Base-by-base conservation (phyloP, 495 filamentous ascomycete species). In the Chaetomidium leptoderma region DNA sequence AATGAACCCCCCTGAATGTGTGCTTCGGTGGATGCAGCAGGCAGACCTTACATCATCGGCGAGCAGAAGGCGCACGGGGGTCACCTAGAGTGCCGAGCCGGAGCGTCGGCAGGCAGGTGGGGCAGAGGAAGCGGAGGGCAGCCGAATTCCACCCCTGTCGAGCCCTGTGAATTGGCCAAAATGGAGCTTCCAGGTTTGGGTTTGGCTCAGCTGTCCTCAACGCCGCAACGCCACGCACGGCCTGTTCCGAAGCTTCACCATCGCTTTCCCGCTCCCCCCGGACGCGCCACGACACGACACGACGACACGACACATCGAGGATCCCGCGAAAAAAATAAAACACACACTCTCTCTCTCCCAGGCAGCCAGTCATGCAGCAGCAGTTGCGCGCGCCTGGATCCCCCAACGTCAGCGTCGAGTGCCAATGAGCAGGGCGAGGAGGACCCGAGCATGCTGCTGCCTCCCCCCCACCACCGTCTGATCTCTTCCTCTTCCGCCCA, bases 121-220 rank as follows among this genome's bases (percentile, higher is more conserved):
- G 65, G 59, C 57, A 21, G 40, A 47, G 37, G 44, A 59, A 55
- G 40, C 14, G 35, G 45, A 52, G 55, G 46, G 46, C 46, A 55
- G 55, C 23, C 29, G 46, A 30, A 49, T n/a, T 13, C 13, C 7
- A 33, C 46, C 46, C 43, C 23, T 16, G n/a, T n/a, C n/a, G n/a
- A 27, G 50, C 57, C 61, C 61, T 57, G 53, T 56, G 49, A 55
- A 51, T 47, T 58, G 48, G 44, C 21, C 54, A 53, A 58, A 57
- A 55, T 58, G 58, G 54, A 53, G 48, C 55, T 61, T n/a, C n/a
- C n/a, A n/a, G n/a, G n/a, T n/a, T n/a, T n/a, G n/a, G n/a, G n/a
- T n/a, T 56, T 59, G 58, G 64, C 59, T 58, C 61, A 59, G 50
- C 43, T 66, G 64, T 61, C 64, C 61, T 63, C 51, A 55, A 43